These are phyloP conservation scores for Leishmania amazonensis DNA, from an alignment of 208 protist genomes.

Conservation along the genomic window DNA sequence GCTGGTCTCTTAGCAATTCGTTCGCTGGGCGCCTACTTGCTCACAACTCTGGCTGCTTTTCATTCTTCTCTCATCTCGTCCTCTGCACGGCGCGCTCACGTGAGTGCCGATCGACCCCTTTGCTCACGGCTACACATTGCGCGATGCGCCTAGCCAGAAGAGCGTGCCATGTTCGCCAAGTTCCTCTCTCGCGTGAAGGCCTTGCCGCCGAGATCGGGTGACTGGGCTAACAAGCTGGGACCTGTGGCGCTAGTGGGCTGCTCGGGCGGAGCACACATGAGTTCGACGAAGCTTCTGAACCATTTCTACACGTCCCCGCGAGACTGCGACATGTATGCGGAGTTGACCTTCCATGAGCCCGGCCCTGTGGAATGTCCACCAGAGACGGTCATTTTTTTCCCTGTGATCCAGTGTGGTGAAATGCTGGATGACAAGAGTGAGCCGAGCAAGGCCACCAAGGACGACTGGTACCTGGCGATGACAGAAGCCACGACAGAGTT, in stretches of 20 bases:
- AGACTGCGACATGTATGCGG: conserved; percentile 82
- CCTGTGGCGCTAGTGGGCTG: conserved; percentile 78
- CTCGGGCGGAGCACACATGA: conserved; percentile 35
- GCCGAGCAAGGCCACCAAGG: conserved; percentile 13
- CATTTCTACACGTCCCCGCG: conserved; percentile 56
- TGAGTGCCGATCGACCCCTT: not conserved
- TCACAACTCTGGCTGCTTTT: conserved; percentile 8
- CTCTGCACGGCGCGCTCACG: not conserved
- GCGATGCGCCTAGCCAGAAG: not conserved
- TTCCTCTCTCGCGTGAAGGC: conserved; percentile 63
- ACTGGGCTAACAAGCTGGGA: conserved; percentile 73
- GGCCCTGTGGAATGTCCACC: conserved; percentile 79
- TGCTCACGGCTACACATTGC: not conserved
- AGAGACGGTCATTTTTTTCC: conserved; percentile 77
- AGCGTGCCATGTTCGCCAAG: conserved; percentile 65
- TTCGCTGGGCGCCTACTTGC: not conserved
- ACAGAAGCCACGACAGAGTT: conserved; percentile 67
- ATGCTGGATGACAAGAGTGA: conserved; percentile 41
- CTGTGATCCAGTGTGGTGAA: conserved; percentile 69
- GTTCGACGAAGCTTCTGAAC: conserved; percentile 43
- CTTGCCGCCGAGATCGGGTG: conserved; percentile 54
- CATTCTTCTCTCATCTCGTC: not conserved
- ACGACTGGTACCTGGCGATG: conserved; percentile 72
- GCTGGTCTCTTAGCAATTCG: not conserved
- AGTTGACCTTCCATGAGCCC: conserved; percentile 72